A percentile compares a stretch with the other conserved stretches of the same genome.
phyloP scores from a whole-genome alignment of 1,284 basidiomycete genomes.

The Microbotryum violaceum region DNA sequence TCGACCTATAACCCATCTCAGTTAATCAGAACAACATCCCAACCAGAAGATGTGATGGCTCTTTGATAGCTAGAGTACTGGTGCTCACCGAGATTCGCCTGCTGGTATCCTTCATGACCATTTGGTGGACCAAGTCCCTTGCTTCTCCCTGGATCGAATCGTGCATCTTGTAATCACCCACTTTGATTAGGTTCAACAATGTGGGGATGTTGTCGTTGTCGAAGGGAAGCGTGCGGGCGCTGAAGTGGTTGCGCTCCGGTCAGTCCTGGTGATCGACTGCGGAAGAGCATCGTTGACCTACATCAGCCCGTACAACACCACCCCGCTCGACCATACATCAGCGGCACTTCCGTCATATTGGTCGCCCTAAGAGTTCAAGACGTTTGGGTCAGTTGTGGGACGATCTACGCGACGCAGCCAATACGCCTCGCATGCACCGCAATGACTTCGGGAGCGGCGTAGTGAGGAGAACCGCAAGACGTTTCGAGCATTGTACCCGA shows the following conservation, averaged over 20 bases:
- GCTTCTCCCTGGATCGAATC: slow-evolving; percentile 31
- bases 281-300: slow-evolving; percentile 25
- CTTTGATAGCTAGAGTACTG: too few relatives aligned
- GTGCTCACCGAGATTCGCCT: slow-evolving; percentile 25
- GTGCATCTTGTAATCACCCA: slow-evolving; percentile 38
- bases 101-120: slow-evolving; percentile 38
- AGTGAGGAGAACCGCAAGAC: slow-evolving; percentile 43
- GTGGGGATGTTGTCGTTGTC: slow-evolving; percentile 41
- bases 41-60: too few relatives aligned
- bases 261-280: background rate
- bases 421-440: slow-evolving; percentile 19
- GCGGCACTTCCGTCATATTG: slow-evolving; percentile 39
- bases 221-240: slow-evolving; percentile 35
- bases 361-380: slow-evolving; percentile 13
- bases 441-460: slow-evolving; percentile 42
- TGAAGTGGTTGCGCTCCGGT: background rate
- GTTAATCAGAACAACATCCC: too few relatives aligned
- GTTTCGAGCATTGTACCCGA: slow-evolving; percentile 39
- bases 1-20: too few relatives aligned
- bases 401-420: background rate
- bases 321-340: slow-evolving; percentile 42
- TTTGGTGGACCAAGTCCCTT: slow-evolving; percentile 38
- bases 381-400: background rate
- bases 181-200: slow-evolving; percentile 37
- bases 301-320: slow-evolving; percentile 41